Base-by-base conservation (phyloP, 331 rosid species). In the Pyracantha coccinea region DNA sequence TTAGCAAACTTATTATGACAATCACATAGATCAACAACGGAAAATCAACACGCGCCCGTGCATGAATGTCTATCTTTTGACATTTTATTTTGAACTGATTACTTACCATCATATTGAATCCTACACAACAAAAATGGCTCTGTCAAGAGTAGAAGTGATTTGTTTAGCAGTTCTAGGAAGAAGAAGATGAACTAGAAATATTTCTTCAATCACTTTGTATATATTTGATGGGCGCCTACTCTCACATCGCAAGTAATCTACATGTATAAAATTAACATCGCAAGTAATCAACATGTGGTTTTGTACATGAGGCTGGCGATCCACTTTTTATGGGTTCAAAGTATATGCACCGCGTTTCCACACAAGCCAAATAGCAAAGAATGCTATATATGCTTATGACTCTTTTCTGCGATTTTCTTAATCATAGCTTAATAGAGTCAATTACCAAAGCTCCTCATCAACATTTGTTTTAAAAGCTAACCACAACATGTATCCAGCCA, bases 281-380 rank as follows among this genome's bases (percentile, higher is more conserved):
- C 53, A 45, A 54, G 25, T 19, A 19, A 19, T 55, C 25, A 55
- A 7, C 61, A 55, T 11, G 61, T 55, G 61, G 25, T 55, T 6
- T 54, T 8, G 31, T 50, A 50, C 14, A 66, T 62, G 27, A 38
- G 25, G 61, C 59, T 74, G 66, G 52, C 2, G 89, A 89, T 89
- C 93, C 91, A 70, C 81, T 10, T 71, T 89, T 75, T 47, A 12
- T 9, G 93, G 90, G 84, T 77, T 81, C 79, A 81, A 79, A 75
- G 69, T 62, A n/a, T 9, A 19, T 1, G 53, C 14, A 19, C 62
- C 62, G 45, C 14, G 45, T 38, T 38, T 38, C 45, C 45, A 38
- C 45, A 38, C 11, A 12, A 69, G 73, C 74, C 65, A 59, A 25
- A 33, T 20, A 19, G 32, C 15, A 31, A 27, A 54, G 44, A 41